phyloP scores from a whole-genome alignment of 129 eudicot genomes.

The Mikania micrantha region DNA sequence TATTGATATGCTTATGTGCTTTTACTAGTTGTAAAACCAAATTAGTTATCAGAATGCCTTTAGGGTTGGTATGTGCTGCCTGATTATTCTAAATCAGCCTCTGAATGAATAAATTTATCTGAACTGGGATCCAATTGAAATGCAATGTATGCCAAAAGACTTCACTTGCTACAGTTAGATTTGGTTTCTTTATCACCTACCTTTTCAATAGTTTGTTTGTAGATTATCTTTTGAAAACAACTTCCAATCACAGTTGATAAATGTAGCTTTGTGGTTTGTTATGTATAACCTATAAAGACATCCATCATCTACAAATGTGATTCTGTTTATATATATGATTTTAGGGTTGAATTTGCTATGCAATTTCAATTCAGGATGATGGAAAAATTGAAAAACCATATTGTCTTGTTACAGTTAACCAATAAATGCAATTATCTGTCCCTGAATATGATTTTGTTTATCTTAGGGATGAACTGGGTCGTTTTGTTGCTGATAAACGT shows the following conservation, averaged over 20 bases:
- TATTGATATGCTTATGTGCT: background rate
- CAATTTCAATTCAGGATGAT: background rate
- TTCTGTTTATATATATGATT: constrained; percentile 4
- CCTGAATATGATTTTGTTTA: constrained; percentile 8
- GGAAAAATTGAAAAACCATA: background rate
- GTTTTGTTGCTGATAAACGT: constrained; percentile 82
- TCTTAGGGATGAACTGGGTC: constrained; percentile 86
- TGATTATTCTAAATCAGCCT: background rate
- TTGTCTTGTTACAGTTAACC: background rate
- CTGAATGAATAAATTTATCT: background rate
- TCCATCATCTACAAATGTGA: background rate
- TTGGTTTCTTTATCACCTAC: background rate
- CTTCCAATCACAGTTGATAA: background rate
- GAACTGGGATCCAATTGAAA: background rate
- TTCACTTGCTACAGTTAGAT: background rate
- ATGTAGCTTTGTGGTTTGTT: background rate
- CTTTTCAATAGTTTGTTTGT: background rate
- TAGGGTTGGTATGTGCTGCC: background rate
- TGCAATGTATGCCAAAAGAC: background rate
- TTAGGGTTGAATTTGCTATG: background rate
- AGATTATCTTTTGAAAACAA: background rate
- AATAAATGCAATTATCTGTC: background rate
- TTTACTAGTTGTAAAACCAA: background rate
- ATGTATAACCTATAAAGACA: background rate
- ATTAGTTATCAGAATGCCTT: background rate